Base-by-base conservation (phyloP, 331 rosid genomes). In the Stylosanthes scabra region DNA sequence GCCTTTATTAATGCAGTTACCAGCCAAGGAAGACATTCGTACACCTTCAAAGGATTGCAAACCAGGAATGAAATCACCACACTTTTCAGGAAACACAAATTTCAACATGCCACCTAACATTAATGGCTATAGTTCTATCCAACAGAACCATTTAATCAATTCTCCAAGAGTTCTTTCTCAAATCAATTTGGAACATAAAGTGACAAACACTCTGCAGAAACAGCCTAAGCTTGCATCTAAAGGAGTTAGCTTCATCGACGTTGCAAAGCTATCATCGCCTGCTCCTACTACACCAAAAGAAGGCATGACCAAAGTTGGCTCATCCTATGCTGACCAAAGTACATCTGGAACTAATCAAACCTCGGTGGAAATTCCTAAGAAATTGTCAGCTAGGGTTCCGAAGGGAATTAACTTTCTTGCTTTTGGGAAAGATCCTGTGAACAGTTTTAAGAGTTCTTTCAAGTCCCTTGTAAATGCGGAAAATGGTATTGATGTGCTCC, bases 211-310 rank as follows among this genome's bases (percentile, higher is more conserved):
- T 16, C 13, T 68, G 9, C 52, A 51, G 64, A 81, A 75, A 78
- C 78, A 79, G 50, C 68, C 72, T 41, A 80, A 57, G 44, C 9
- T 55, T 45, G 62, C 66, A 67, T 87, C 89, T 9, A 83, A 70
- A 77, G 95, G 94, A 83, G 76, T 84, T 69, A 83, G 83, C 68
- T 78, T 86, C 74, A 74, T 83, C 66, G 78, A 84, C 76, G 72
- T 80, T 74, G 78, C 74, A 29, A 83, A 78, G 34, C 70, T 80
- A 66, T 66, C 77, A 28, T 61, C 27, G 47, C 59, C 63, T 28
- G 60, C 63, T 76, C 78, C 80, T 13, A 55, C 68, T 50, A 34
- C 75, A 61, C 67, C 40, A 15, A 79, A 77, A 54, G 89, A 71
- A 66, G 87, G 70, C 60, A 46, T 13, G 42, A 58, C 45, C 83